Percentiles rank a stretch among this genome's conserved stretches.
Evolutionary conservation across 345 rosid genomes (phyloP).

Genomic region (Brassica rapa): DNA sequence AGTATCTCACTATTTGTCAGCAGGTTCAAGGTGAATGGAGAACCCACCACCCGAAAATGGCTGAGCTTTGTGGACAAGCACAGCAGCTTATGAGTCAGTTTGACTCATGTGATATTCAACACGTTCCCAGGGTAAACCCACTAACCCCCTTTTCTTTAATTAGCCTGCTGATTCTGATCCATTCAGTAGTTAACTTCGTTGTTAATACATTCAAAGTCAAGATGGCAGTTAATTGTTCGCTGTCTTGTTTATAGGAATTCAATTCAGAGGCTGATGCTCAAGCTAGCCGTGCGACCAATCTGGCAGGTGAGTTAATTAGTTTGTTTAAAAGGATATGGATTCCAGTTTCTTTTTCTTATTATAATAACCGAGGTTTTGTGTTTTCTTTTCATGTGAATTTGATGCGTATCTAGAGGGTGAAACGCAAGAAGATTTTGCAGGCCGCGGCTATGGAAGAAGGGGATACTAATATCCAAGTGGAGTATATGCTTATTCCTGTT

Average conservation of each 20-base stretch:
- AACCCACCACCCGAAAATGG: constrained; percentile 60
- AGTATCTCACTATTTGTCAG: constrained; percentile 6
- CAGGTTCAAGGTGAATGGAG: constrained; percentile 80
- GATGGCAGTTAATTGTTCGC: not conserved
- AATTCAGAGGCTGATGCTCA: constrained; percentile 79
- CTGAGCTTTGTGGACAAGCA: constrained; percentile 62
- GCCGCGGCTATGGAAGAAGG: constrained; percentile 12
- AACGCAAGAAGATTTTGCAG: constrained; percentile 41
- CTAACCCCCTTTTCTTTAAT: not conserved
- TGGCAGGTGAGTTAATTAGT: constrained; percentile 51
- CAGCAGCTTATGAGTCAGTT: constrained; percentile 66
- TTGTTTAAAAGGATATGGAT: not conserved
- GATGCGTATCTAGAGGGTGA: constrained; percentile 59
- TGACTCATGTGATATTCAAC: constrained; percentile 57
- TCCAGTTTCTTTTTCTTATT: not conserved
- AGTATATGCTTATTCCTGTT: constrained; percentile 1
- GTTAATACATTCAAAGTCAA: not conserved
- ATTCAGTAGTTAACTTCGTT: not conserved
- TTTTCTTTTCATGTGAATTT: not conserved
- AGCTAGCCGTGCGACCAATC: constrained; percentile 63
- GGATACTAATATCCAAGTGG: not conserved
- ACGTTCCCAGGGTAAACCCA: constrained; percentile 63
- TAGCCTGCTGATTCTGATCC: constrained; percentile 2
- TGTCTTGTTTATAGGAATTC: constrained; percentile 46
- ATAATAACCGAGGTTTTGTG: not conserved